Conservation (phyloP, 805 yeast species). For the Yarrowia phangngaensis region DNA sequence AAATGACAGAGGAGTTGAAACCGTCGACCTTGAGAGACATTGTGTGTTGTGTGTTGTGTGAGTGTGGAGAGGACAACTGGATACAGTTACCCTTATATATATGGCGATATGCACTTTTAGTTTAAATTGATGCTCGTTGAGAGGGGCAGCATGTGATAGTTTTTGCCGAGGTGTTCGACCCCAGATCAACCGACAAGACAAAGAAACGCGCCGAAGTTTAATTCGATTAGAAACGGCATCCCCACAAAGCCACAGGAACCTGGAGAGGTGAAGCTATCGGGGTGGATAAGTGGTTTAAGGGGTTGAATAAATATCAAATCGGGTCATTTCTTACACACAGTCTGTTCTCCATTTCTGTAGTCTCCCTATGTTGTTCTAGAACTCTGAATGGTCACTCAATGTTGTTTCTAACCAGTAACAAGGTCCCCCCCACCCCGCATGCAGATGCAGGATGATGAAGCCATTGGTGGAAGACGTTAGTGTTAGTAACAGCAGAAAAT, state of each 20-base stretch:
- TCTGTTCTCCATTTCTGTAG: too few relatives aligned
- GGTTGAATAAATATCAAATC: too few relatives aligned
- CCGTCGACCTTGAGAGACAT: slow-evolving; percentile 32
- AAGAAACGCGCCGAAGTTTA: slow-evolving; percentile 26
- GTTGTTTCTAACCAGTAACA: too few relatives aligned
- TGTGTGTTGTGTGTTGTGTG: slow-evolving; percentile 20
- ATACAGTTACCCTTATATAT: slow-evolving; percentile 22
- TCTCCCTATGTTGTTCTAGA: too few relatives aligned
- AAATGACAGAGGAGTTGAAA: slow-evolving; percentile 42
- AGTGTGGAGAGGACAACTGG: too few relatives aligned
- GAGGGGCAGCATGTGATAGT: slow-evolving; percentile 28
- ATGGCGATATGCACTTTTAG: slow-evolving; percentile 12
- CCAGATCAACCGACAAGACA: slow-evolving; percentile 26
- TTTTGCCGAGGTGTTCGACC: slow-evolving; percentile 26
- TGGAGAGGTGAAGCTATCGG: not conserved
- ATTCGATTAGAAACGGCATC: slow-evolving; percentile 13
- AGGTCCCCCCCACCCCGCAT: too few relatives aligned
- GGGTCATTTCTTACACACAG: too few relatives aligned
- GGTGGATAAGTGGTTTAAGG: slow-evolving; percentile 14
- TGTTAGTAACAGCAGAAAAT: too few relatives aligned
- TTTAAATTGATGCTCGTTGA: slow-evolving; percentile 24
- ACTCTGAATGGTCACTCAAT: too few relatives aligned
- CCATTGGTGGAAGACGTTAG: too few relatives aligned
- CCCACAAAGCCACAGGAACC: slow-evolving; percentile 15
- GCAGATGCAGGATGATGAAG: too few relatives aligned